Conservation (phyloP, 371 early-diverging fungal species). For the Syncephalastrum racemosum region DNA sequence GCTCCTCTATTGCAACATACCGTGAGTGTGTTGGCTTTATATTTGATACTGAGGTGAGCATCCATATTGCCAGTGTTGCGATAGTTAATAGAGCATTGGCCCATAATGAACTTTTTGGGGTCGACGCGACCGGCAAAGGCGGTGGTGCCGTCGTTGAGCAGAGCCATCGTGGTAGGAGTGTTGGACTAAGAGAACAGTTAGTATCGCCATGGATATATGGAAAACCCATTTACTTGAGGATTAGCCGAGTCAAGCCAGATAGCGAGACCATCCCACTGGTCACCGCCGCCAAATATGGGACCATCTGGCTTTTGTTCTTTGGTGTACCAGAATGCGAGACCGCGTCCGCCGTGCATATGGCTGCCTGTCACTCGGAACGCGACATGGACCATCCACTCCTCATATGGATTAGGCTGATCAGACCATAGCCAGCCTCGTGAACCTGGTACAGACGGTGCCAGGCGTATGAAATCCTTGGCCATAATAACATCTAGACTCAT, state of each 20-base stretch:
- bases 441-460: conserved; percentile 68
- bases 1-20: conserved; percentile 53
- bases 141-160: conserved; percentile 70
- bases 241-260: conserved; percentile 72
- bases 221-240: conserved; percentile 38
- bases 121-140: conserved; percentile 45
- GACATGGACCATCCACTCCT: conserved; percentile 77
- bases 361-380: conserved; percentile 67
- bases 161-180: conserved; percentile 65
- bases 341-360: conserved; percentile 71
- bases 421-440: conserved; percentile 73
- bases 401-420: conserved; percentile 60
- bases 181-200: conserved; percentile 30
- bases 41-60: conserved; percentile 63
- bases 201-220: background rate
- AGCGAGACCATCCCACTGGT: conserved; percentile 72
- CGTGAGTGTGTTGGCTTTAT: conserved; percentile 57
- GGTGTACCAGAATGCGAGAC: conserved; percentile 89
- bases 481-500: conserved; percentile 52
- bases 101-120: conserved; percentile 48
- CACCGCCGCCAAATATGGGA: conserved; percentile 70
- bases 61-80: conserved; percentile 61
- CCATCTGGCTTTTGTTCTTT: conserved; percentile 60
- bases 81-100: conserved; percentile 74
- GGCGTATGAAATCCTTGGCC: conserved; percentile 63